These are phyloP conservation scores for Begonia masoniana DNA, from an alignment of 306 rosid genomes.

Conservation along the genomic window DNA sequence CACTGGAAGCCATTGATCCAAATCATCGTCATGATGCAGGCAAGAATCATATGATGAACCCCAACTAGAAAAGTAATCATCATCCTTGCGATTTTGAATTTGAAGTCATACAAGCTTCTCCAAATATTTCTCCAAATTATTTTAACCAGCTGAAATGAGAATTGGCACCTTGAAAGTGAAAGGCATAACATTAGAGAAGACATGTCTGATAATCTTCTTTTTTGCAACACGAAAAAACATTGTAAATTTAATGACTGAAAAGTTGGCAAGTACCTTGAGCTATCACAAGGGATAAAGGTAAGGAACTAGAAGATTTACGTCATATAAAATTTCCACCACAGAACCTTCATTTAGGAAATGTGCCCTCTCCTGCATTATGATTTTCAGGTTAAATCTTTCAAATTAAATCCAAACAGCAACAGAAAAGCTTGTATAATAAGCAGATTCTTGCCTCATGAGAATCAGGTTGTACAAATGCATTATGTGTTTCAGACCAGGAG, in stretches of 20 bases:
- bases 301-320: constrained; percentile 19
- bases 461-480: constrained; percentile 13
- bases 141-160: no score
- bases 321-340: constrained; percentile 18
- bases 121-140: no score
- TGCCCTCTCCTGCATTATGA: constrained; percentile 28
- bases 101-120: no score
- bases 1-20: constrained; percentile 8
- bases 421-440: not conserved
- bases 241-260: not conserved
- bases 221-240: no score
- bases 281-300: constrained; percentile 28
- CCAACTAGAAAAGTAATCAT: constrained; percentile 18
- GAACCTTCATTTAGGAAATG: constrained; percentile 34
- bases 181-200: no score
- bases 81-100: constrained; percentile 5
- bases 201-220: no score
- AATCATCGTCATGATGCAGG: constrained; percentile 24
- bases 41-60: constrained; percentile 36
- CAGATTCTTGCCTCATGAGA: constrained; percentile 23
- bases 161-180: no score
- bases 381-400: not conserved
- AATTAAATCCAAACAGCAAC: not conserved
- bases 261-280: constrained; percentile 27
- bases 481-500: constrained; percentile 22